Evolutionary conservation across 2,329 filamentous ascomycete genomes (phyloP), one percentile per base, ranked within the genome.

Genomic region (Cordyceps cicadae): DNA sequence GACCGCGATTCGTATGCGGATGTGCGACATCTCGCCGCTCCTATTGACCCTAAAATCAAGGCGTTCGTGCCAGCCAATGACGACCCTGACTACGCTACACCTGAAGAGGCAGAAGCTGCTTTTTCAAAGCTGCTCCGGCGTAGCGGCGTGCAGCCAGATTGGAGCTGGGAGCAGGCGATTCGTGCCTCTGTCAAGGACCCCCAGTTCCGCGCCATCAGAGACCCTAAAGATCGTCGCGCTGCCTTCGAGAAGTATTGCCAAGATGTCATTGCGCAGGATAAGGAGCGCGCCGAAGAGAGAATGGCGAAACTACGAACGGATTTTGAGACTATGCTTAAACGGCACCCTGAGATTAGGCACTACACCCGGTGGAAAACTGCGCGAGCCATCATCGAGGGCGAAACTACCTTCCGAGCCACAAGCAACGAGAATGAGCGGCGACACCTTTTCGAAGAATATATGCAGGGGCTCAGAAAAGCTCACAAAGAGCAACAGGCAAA

Each of bases 321-420:
- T 79, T 99, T 99, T 75, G 88, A 89, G 67, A 92, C 87, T 60
- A 99, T 99, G 94, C 83, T 99, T 66, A 91, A 88, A 75, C 92
- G 92, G 66, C 93, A 99, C 73, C 92, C 92, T 63, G 94, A 99
- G 74, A 97, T 99, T 75, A 94, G 92, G 74, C 86, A 97, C 73
- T 97, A 95, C 74, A 97, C 93, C 48, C 88, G 92, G 63, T 99
- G 94, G 94, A 96, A 92, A 81, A 97, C 91, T 17, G 94, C 93
- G 58, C 87, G 90, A 54, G 91, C 92, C 11, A 95, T 97, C 65
- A 91, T 99, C 64, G 91, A 97, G 74, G 89, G 89, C 54, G 94
- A 99, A 79, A 94, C 91, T 53, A 94, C 96, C 62, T 99, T 97
- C 77, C 88, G 92, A 67, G 93, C 92, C 34, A 93, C 92, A 49